Base-by-base conservation (phyloP, 2,329 filamentous ascomycete species). In the Pestalotiopsis sp. region DNA sequence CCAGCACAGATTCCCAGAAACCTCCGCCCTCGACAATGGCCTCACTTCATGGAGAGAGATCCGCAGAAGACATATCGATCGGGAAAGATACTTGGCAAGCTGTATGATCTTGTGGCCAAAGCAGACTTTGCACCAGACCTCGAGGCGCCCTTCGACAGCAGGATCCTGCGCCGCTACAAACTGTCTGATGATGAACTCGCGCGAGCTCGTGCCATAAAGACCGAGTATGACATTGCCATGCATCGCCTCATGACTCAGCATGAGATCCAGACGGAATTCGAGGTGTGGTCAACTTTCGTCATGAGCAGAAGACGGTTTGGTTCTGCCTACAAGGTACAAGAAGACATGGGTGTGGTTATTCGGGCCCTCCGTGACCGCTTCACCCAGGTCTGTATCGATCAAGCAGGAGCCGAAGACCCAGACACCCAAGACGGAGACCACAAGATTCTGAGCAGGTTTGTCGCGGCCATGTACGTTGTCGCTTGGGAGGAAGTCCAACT, bases 281-380 rank as follows among this genome's bases (percentile, higher is more conserved):
- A 99, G 79, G 88, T 97, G 12, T 98, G 92, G 90, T 92, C 94
- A 0, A 91, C 93, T 0, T 98, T 98, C 78, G 89, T 95, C 2
- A 84, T 98, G 68, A 87, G 87, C 1, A 93, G 92, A 75, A 92
- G 93, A 9, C 86, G 89, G 0, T 86, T 93, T 31, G 90, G 88
- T 41, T 88, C 86, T 9, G 93, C 96, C 71, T 98, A 97, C 83
- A 97, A 96, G 75, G 89, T 94, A 62, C 91, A 94, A 63, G 95
- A 99, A 78, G 91, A 93, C 17, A 89, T 98, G 40, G 92, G 92
- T 0, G 84, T 85, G 4, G 89, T 95, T 23, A 88, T 91, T 1
- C 83, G 83, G 1, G 83, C 84, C 0, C 82, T 98, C 36, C 93
- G 91, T 74, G 84, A 91, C 7, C 85, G 89, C 7, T 96, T 93